Base-by-base conservation (phyloP, 495 filamentous ascomycete genomes). In the Amphirosellinia nigrospora region DNA sequence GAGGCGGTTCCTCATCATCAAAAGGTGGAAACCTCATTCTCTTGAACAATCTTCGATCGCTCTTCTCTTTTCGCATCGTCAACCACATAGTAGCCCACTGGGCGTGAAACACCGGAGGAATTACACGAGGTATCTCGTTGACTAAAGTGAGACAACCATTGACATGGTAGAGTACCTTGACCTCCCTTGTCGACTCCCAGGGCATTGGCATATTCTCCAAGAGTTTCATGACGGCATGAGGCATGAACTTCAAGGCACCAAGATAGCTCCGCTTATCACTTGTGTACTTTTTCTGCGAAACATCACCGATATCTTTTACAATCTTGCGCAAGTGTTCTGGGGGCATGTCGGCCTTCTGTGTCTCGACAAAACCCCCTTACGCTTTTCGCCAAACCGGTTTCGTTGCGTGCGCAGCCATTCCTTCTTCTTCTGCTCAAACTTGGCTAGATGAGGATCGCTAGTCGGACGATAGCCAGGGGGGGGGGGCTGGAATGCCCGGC, bases 51-150 rank as follows among this genome's bases (percentile, higher is more conserved):
- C 96, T 86, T 73, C 96, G 84, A 78, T 98, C 96, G 75, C 93
- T 95, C 86, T 99, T 99, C 79, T 99, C 96, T 68, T 96, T 89
- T 78, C 96, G 89, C 96, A 99, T 99, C 60, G 89, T 92, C 71
- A 97, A 92, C 96, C 96, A 99, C 96, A 99, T 98, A 11, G 93
- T 97, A 30, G 96, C 95, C 96, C 96, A 99, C 80, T 99, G 96
- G 69, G 96, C 96, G 77, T 97, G 95, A 80, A 97, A 99, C 19
- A 99, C 93, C 2, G 96, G 96, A 82, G 98, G 96, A 77, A 99
- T 98, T 58, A 99, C 96, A 73, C 96, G 87, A 23, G 96, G 96
- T 8, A 90, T 94, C 83, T 99, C 96, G 77, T 99, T 99, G 65
- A 99, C 96, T 68, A 99, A 82, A 21, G 96, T 99, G 74, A 99